Evolutionary conservation across 148 eudicot species (phyloP), one percentile per base, ranked within the genome.

Genomic region (Silene conica): DNA sequence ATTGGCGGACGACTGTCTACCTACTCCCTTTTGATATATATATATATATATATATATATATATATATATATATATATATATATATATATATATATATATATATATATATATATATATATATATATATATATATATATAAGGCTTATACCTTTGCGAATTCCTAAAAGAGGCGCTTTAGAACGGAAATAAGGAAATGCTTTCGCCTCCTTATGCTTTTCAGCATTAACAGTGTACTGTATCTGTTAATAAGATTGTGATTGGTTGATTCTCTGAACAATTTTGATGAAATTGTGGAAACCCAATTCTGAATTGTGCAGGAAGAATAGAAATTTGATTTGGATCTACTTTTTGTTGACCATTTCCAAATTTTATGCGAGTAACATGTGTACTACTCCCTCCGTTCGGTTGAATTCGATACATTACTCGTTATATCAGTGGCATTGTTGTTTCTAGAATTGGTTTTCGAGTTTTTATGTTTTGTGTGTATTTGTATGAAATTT

Each of bases 291-390:
- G 38, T 50, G 55, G 55, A n/a, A 50, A 11, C 55, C 55, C 31
- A 62, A 74, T 69, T 68, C 63, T 62, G 74, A 74, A 69, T 69
- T 43, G 18, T 38, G 52, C 14, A 19, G 54, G 15, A 52, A 74
- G 23, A 60, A 55, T 20, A 20, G 65, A 23, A 69, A 61, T 79
- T 60, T 69, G 45, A 5, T 62, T 79, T 79, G 76, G 81, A 79
- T 79, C 81, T 73, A 64, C 26, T 20, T 28, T 63, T 68, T 6
- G 23, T 69, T 79, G 73, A 61, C 74, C 63, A 14, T 69, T 69
- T 79, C 73, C 16, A 22, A n/a, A 22, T 48, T 76, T 63, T n/a
- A n/a, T 59, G 67, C 31, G 26, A 11, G 58, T 60, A 73, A 67
- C 80, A 64, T 73, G 81, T 56, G 57, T 60, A 78, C 73, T 57